Conservation (phyloP, 306 rosid genomes). For the Prinsepia uniflora region DNA sequence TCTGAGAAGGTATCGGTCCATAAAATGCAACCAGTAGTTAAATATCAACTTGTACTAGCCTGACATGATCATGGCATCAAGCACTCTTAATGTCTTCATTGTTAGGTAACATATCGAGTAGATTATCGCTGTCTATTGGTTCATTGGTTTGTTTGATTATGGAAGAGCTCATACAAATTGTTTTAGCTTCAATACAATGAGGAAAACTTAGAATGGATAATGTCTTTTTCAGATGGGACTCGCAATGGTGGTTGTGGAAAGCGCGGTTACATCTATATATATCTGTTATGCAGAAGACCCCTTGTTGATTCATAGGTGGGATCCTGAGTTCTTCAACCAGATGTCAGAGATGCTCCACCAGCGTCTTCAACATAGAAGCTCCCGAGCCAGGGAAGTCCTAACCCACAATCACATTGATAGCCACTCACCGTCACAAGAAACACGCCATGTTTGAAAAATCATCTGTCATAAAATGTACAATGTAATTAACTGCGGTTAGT, state of each 20-base stretch:
- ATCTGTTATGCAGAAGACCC: conserved; percentile 99
- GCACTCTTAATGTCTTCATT: too few species aligned
- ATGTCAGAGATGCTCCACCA: conserved; percentile 91
- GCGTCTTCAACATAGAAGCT: conserved; percentile 85
- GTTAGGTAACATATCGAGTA: too few species aligned
- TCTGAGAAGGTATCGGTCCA: neutral
- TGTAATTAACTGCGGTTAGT: conserved; percentile 14
- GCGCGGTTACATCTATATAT: conserved; percentile 93
- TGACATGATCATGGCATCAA: too few species aligned
- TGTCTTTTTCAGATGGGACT: conserved; percentile 70
- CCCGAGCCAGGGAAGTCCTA: conserved; percentile 68
- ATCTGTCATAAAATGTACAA: neutral
- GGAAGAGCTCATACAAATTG: neutral
- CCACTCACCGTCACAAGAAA: conserved; percentile 29
- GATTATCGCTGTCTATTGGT: too few species aligned
- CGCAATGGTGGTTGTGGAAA: conserved; percentile 96
- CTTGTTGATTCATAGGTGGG: conserved; percentile 85
- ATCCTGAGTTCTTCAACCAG: conserved; percentile 82
- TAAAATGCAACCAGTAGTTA: too few species aligned
- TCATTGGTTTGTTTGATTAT: neutral
- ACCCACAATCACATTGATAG: conserved; percentile 47
- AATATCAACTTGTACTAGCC: too few species aligned
- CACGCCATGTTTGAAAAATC: conserved; percentile 20
- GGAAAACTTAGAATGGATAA: neutral
- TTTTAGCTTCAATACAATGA: neutral